Percentiles rank a stretch among this genome's conserved stretches.
Evolutionary conservation across 164 flowering plant species (phyloP).

Genomic region (Liriodendron chinense): DNA sequence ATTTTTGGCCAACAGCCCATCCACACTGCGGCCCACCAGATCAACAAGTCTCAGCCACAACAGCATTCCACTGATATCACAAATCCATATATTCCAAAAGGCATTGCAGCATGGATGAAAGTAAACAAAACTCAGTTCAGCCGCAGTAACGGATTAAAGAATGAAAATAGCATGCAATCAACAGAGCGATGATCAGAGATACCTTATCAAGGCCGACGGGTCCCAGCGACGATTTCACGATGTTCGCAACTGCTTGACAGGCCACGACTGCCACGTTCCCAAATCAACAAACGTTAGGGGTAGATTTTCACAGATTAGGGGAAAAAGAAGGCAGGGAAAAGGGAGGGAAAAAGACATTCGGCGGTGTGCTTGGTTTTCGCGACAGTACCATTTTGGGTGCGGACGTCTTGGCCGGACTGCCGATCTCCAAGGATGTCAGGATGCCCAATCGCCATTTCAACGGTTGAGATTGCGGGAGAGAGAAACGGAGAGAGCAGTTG

Average conservation of each 20-base stretch:
- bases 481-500: neutral
- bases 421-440: conserved; percentile 86
- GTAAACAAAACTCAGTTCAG: neutral
- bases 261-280: conserved; percentile 59
- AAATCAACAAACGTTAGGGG: neutral
- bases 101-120: neutral
- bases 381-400: conserved; percentile 84
- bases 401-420: conserved; percentile 96
- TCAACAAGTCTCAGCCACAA: neutral
- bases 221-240: conserved; percentile 90
- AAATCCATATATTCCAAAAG: neutral
- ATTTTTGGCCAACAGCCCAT: too few species aligned
- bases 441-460: conserved; percentile 41
- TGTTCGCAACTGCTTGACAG: conserved; percentile 87
- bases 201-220: conserved; percentile 99
- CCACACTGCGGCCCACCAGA: neutral
- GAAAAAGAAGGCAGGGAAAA: neutral
- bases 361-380: neutral
- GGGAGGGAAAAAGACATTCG: neutral
- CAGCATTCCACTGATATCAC: neutral
- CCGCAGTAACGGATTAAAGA: neutral
- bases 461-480: neutral
- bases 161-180: neutral
- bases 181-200: neutral
- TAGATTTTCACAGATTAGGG: neutral